phyloP scores from a whole-genome alignment of 2,329 filamentous ascomycete genomes.

The Colletotrichum sp. region DNA sequence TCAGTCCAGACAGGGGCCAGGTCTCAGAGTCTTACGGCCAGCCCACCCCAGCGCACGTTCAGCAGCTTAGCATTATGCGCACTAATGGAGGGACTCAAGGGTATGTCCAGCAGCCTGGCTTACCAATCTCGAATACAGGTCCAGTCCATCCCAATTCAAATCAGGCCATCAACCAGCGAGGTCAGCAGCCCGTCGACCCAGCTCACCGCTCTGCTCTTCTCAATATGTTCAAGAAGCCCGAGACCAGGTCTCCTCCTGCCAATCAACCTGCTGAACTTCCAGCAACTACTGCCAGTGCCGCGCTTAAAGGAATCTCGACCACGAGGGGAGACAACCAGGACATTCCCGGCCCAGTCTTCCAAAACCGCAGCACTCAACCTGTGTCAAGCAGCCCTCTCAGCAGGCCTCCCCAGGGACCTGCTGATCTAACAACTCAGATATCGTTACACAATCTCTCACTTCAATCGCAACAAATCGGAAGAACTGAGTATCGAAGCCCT shows the following conservation, averaged over 20 bases:
- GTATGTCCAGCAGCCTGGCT: not conserved
- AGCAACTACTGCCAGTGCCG: constrained; percentile 10
- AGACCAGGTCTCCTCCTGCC: constrained; percentile 15
- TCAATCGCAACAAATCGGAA: not conserved
- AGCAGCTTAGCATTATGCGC: not conserved
- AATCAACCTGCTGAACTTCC: constrained; percentile 11
- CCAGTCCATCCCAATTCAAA: not conserved
- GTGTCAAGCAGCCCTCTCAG: constrained; percentile 16
- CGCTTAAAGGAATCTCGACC: constrained; percentile 4
- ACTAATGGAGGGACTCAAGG: not conserved
- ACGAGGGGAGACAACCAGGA: not conserved
- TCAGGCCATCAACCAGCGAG: constrained; percentile 9
- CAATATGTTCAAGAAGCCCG: constrained; percentile 57
- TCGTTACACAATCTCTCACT: constrained; percentile 1
- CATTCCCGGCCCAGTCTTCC: not conserved
- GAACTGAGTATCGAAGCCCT: not conserved
- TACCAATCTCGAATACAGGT: not conserved
- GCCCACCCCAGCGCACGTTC: not conserved
- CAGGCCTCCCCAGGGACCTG: constrained; percentile 5
- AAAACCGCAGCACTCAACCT: not conserved
- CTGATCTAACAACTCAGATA: not conserved
- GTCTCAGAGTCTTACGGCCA: not conserved
- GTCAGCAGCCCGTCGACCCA: constrained; percentile 30
- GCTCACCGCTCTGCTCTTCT: constrained; percentile 53
- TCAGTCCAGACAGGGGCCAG: not conserved